These are phyloP conservation scores for Aspergillus sclerotioniger DNA, from an alignment of 495 filamentous ascomycete species.

Conservation along the genomic window DNA sequence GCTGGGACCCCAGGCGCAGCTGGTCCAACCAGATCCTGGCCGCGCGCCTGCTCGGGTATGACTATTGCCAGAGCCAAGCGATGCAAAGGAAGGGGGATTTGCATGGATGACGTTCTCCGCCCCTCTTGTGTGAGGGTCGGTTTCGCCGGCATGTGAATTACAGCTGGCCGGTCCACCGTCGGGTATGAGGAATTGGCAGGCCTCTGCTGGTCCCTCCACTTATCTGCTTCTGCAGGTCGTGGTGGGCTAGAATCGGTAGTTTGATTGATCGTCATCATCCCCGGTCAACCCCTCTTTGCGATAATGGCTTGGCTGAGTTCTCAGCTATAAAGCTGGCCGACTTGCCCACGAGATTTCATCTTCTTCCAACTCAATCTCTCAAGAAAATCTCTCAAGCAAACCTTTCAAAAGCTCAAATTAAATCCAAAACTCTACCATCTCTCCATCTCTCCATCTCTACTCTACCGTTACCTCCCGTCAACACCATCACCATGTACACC, in stretches of 20 bases:
- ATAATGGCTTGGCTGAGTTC: conserved; percentile 19
- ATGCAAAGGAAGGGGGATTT: conserved; percentile 16
- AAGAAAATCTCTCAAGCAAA: neutral
- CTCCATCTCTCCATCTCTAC: conserved; percentile 9
- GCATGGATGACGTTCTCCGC: conserved; percentile 21
- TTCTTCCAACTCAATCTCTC: conserved; percentile 2
- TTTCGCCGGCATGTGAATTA: conserved; percentile 24
- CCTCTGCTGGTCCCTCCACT: conserved; percentile 23
- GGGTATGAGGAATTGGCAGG: conserved; percentile 18
- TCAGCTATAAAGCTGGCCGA: conserved; percentile 16
- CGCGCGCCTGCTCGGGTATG: neutral
- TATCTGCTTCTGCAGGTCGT: conserved; percentile 17
- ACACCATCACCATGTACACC: conserved; percentile 36
- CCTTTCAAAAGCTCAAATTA: conserved; percentile 4
- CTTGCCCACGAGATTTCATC: conserved; percentile 17
- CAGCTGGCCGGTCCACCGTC: conserved; percentile 23
- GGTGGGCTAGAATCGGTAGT: conserved; percentile 22
- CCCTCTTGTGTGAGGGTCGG: conserved; percentile 15
- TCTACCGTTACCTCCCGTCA: conserved; percentile 4
- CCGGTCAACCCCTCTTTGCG: neutral
- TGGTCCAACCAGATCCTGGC: conserved; percentile 6
- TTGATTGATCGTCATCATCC: conserved; percentile 33
- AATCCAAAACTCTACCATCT: conserved; percentile 9
- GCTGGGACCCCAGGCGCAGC: neutral
- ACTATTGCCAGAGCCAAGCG: conserved; percentile 17